Evolutionary conservation across 441 rosid genomes (phyloP), one percentile per base, ranked within the genome.

Genomic region (Euphorbia schlechtendalii): DNA sequence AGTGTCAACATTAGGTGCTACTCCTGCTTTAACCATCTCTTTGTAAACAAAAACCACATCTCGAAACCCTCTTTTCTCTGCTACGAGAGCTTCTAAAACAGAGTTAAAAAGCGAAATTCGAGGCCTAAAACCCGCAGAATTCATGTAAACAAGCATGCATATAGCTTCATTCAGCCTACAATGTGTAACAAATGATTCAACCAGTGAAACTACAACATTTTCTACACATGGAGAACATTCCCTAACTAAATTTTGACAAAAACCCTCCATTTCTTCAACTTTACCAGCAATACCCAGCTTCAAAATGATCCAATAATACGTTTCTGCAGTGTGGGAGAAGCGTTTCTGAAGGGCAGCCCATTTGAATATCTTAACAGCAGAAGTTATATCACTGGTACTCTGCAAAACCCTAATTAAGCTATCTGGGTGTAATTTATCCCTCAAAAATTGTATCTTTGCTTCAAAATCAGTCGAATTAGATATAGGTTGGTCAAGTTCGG

Each of bases 21-120:
- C 66, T 22, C 83, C 81, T 30, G 77, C 83, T 69, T 81, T 85
- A 57, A 81, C 79, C 86, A 83, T 83, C 68, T 83, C 87, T 76
- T 85, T 85, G 49, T 85, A 83, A 63, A 85, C 81, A 72, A 85
- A 81, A 60, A 83, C 25, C 12, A 79, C 56, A 53, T 75, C 80
- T 41, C 54, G 57, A 59, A 85, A 75, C 8, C 72, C 79, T 67
- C 66, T 70, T 73, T 72, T 78, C 71, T 74, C 77, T 38, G 71
- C 57, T 66, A 75, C 77, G 65, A 81, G 68, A 40, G 75, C 80
- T 65, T 78, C 74, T 78, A 85, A 56, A 34, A 85, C 53, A 51
- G 22, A 49, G 73, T 85, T 81, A 59, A 76, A 78, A 21, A 71
- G 34, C 58, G 68, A 72, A 65, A 78, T 54, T 0, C 81, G 64